Evolutionary conservation across 2,329 filamentous ascomycete species (phyloP).

Genomic region (Ceratocystis harringtonii): DNA sequence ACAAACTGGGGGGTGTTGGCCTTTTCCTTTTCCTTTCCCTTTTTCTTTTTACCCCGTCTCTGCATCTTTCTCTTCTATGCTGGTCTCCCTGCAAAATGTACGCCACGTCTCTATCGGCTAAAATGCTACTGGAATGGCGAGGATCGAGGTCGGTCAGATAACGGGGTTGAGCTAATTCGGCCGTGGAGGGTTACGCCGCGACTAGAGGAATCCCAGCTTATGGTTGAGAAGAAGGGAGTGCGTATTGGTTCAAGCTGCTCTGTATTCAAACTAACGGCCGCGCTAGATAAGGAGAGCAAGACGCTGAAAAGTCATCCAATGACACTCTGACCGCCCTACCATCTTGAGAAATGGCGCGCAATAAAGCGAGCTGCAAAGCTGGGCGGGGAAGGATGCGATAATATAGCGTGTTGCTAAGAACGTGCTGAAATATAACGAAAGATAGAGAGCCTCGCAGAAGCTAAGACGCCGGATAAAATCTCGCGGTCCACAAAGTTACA

Average conservation of each 20-base stretch:
- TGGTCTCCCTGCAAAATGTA: background rate
- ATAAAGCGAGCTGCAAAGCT: background rate
- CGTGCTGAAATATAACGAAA: background rate
- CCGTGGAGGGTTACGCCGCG: background rate
- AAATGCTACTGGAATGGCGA: background rate
- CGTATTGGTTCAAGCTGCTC: background rate
- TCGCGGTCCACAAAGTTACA: constrained; percentile 3
- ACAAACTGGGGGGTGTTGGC: background rate
- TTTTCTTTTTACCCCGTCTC: background rate
- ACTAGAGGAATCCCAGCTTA: constrained; percentile 1
- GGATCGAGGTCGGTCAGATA: background rate
- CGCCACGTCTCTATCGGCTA: background rate
- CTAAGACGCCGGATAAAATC: background rate
- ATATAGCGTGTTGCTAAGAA: background rate
- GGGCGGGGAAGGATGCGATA: background rate
- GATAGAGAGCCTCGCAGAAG: background rate
- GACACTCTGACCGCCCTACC: too few species aligned
- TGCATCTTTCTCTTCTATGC: background rate
- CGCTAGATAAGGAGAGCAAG: background rate
- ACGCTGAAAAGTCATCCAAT: background rate
- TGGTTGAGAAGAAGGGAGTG: background rate
- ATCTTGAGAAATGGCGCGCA: background rate
- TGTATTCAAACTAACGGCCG: background rate
- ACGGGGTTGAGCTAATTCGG: background rate
- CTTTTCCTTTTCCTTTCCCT: background rate